Evolutionary conservation across 805 yeast species (phyloP), one percentile per base, ranked within the genome.

Genomic region (Ogataea sp.): DNA sequence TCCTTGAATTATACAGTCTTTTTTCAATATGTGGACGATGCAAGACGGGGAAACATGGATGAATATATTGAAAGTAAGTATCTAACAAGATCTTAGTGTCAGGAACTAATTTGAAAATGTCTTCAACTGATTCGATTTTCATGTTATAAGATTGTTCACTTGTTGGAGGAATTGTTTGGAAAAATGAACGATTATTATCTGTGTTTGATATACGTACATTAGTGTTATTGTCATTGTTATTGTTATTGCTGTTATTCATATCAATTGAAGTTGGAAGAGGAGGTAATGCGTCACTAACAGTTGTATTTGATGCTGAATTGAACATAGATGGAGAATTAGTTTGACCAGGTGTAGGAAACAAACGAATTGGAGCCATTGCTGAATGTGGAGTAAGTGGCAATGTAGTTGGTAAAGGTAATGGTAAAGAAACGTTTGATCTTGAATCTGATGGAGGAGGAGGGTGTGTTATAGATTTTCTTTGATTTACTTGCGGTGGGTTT

Each of bases 21-120:
- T 24, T 20, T 28, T 36, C 39, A 28, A 36, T 36, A 3, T 25
- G 14, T 20, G 34, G 37, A 13, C 36, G 27, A 30, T 42, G 45
- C 21, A 42, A 29, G 4, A 42, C 28, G 4, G 45, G 45, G 20
- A 42, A 42, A 3, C 36, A 29, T 16, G 43, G 43, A 29, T 42
- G 45, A 9, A 42, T 33, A 9, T 37, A 36, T 21, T 21, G 20
- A 32, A 42, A 42, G 35, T 42, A 42, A 15, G 36, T 17, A 7
- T 30, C 34, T 16, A 42, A 24, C 7, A 42, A 15, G 4, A 18
- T 18, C 4, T 35, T 28, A 1, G 26, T 20, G 13, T 17, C 17
- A 8, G 45, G 45, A 3, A 42, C 23, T 6, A 14, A 26, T 15
- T 16, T 4, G 13, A 36, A n/a, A 3, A 36, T 6, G 11, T 32